These are phyloP conservation scores for Xerophyta viscosa DNA, from an alignment of 106 monocot species.

Conservation along the genomic window DNA sequence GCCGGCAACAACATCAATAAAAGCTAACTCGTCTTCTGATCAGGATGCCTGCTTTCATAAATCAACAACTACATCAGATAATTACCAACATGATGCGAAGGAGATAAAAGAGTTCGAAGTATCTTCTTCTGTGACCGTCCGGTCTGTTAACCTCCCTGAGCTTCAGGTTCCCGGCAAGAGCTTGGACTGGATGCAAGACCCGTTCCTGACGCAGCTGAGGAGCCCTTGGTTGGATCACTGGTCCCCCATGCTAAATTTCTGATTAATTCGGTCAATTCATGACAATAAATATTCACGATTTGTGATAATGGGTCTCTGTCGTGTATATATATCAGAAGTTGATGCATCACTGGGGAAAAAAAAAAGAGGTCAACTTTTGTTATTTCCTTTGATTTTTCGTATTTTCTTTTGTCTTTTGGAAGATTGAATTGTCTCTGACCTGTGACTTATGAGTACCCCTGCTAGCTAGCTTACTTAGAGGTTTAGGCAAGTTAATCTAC, in stretches of 20 bases:
- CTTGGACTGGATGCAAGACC: slow-evolving; percentile 59
- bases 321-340: no score
- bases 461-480: no score
- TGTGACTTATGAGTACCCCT: no score
- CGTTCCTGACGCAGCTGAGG: slow-evolving; percentile 37
- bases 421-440: no score
- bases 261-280: no score
- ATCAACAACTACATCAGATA: not conserved
- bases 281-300: no score
- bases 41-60: slow-evolving; percentile 15
- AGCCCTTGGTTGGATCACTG: slow-evolving; percentile 61
- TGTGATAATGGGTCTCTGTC: no score
- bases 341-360: no score
- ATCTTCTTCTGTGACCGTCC: not conserved
- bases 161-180: slow-evolving; percentile 33
- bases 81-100: not conserved
- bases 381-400: no score
- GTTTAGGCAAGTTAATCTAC: no score
- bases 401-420: no score
- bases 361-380: no score
- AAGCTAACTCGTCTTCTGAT: slow-evolving; percentile 21
- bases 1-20: slow-evolving; percentile 4
- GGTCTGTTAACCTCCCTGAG: slow-evolving; percentile 17
- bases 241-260: slow-evolving; percentile 63
- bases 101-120: slow-evolving; percentile 15